Percentiles rank a stretch among this genome's conserved stretches.
These are phyloP conservation scores for Lepidium campestre DNA, from an alignment of 441 rosid species.

Conservation along the genomic window DNA sequence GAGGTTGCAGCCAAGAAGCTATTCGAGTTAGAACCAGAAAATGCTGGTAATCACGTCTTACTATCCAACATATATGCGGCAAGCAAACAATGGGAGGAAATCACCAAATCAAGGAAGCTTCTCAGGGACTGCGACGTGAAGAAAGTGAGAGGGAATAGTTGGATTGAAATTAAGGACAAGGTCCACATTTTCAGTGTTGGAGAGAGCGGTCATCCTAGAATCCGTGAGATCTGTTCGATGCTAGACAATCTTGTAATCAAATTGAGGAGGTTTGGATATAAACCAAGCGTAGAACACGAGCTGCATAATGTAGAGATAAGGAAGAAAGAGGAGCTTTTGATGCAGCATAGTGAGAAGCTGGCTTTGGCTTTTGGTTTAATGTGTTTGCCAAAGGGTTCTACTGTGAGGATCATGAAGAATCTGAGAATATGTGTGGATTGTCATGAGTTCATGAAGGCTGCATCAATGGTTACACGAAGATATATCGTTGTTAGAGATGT, in stretches of 20 bases:
- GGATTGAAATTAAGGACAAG: slow-evolving; percentile 65
- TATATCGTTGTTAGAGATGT: slow-evolving; percentile 54
- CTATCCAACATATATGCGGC: slow-evolving; percentile 64
- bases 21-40: slow-evolving; percentile 64
- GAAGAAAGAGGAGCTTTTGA: slow-evolving; percentile 48
- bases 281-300: slow-evolving; percentile 39
- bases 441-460: slow-evolving; percentile 55
- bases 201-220: slow-evolving; percentile 55
- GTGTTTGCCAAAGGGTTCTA: slow-evolving; percentile 32
- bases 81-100: slow-evolving; percentile 56
- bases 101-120: slow-evolving; percentile 47
- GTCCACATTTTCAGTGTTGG: slow-evolving; percentile 62
- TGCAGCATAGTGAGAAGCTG: slow-evolving; percentile 59
- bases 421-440: slow-evolving; percentile 61
- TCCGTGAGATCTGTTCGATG: slow-evolving; percentile 40
- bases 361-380: slow-evolving; percentile 48
- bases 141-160: slow-evolving; percentile 72
- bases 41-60: slow-evolving; percentile 69
- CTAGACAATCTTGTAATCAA: slow-evolving; percentile 45
- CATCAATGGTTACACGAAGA: slow-evolving; percentile 36
- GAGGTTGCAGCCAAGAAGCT: slow-evolving; percentile 62
- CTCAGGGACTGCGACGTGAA: slow-evolving; percentile 47
- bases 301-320: slow-evolving; percentile 57
- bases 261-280: slow-evolving; percentile 46
- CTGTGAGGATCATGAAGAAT: slow-evolving; percentile 54